Base-by-base conservation (phyloP, 176 grass and related monocot species). In the Chloris gayana region DNA sequence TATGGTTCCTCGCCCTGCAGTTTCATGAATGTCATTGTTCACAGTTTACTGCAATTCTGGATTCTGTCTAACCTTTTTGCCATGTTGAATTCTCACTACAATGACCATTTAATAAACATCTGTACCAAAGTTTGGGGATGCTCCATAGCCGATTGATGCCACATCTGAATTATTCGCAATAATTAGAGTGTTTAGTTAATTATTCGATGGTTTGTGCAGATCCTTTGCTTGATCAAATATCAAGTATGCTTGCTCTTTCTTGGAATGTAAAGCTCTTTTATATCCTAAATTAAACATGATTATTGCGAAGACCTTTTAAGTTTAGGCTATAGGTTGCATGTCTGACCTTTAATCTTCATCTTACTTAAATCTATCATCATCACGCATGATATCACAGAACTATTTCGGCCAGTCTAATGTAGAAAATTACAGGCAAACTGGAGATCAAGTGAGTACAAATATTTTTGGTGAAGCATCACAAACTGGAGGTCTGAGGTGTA, bases 401-500 rank as follows among this genome's bases (percentile, higher is more conserved):
- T 31, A 14, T 76, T 73, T 69, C 75, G 63, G 15, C 31, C 51
- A 75, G 18, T 68, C 50, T 75, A 74, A 50, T 8, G 5, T 47
- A 53, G 49, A 37, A 19, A n/a, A n/a, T n/a, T n/a, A n/a, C n/a
- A n/a, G n/a, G n/a, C n/a, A n/a, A n/a, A 7, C 31, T 13, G 25
- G 32, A 68, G 37, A 70, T 80, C 46, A 63, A 29, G 47, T 42
- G 30, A 50, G 44, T 67, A 62, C 57, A 41, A 51, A 61, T 26
- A 58, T 17, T 62, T 62, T 74, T 81, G 34, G 22, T 33, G 10
- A 76, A 32, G 64, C 27, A 9, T 32, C 15, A 12, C 53, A 74
- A 74, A 79, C 66, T 29, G 65, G 46, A 72, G 80, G 26, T 72
- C 71, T 46, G 45, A 72, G 46, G 58, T 72, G 42, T 78, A 67